Percentiles rank a stretch among this genome's conserved stretches.
Conservation (phyloP, 345 rosid species). For the Arabidopsis thaliana region DNA sequence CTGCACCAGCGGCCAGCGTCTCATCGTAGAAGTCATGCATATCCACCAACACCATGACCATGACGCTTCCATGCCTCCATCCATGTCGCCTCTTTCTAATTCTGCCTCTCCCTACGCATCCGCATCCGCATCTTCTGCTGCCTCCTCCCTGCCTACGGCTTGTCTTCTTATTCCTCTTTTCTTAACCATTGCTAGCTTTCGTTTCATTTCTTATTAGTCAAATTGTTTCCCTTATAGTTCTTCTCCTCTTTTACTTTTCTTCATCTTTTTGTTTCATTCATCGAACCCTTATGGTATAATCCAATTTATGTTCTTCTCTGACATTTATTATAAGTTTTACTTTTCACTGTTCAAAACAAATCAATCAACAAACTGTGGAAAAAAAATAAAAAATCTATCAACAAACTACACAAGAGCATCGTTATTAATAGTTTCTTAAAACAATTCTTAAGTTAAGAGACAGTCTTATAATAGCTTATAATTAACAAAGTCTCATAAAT, state of each 20-base stretch:
- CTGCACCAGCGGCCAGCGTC: constrained; percentile 72
- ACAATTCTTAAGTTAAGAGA: too few species aligned
- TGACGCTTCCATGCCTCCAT: constrained; percentile 39
- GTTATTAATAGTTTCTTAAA: too few species aligned
- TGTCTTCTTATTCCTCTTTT: neutral
- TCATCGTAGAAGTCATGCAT: constrained; percentile 76
- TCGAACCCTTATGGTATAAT: constrained; percentile 2
- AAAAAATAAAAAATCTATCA: too few species aligned
- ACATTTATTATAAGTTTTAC: neutral
- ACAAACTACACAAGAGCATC: too few species aligned
- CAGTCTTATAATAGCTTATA: too few species aligned
- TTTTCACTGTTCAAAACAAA: neutral
- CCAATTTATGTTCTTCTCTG: neutral
- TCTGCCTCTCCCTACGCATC: constrained; percentile 7
- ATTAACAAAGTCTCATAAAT: too few species aligned
- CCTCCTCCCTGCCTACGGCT: constrained; percentile 14
- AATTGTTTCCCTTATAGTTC: neutral
- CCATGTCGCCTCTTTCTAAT: constrained; percentile 36
- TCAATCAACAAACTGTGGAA: neutral
- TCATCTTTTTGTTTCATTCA: neutral
- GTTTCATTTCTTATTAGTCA: constrained; percentile 5
- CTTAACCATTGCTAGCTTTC: neutral
- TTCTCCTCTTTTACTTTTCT: neutral
- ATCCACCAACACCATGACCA: constrained; percentile 51
- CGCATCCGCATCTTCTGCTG: neutral